Base-by-base conservation (phyloP, 371 early-diverging fungal species). In the Apophysomyces sp. region DNA sequence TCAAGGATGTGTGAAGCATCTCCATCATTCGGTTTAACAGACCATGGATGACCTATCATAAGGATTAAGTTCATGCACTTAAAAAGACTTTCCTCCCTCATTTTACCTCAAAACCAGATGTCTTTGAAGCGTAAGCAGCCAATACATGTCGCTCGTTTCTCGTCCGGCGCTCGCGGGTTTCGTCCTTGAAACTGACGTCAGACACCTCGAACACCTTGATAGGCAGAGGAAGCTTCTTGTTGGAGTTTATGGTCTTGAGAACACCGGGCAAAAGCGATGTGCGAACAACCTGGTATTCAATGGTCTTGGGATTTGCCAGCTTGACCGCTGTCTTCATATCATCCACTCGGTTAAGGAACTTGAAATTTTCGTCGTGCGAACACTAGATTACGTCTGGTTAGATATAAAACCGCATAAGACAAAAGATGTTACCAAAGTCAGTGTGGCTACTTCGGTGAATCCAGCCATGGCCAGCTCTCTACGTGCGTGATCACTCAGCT, bases 131-230 rank as follows among this genome's bases (percentile, higher is more conserved):
- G 78, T 92, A 97, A 27, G 97, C 83, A 32, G 93, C 95, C 67
- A 92, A 89, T 32, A 99, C 86, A 55, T 90, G 90, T 62, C 99
- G 92, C 76, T 94, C 88, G 78, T 99, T 99, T 67, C 92, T 82
- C 3, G 97, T 88, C 36, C 94, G 83, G 61, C 94, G 86, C 66
- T 94, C 95, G 60, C 77, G 68, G 4, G 83, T 65, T 9, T 89
- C 81, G 76, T 95, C 94, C 82, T 95, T 92, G 71, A 94, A 80
- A 24, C 95, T 95, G 34, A 99, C 93, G 71, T 99, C 99, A 32
- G 94, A 92, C 15, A 98, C 95, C 73, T 99, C 99, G 79, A 99
- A 99, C 52, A 99, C 73, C 79, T 93, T 92, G 80, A 99, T 76
- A 4, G 99, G 99, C 55, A 99, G 79, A 8, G 97, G 83, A 55